These are phyloP conservation scores for Trichoderma arundinaceum DNA, from an alignment of 2,329 filamentous ascomycete species.

Conservation along the genomic window DNA sequence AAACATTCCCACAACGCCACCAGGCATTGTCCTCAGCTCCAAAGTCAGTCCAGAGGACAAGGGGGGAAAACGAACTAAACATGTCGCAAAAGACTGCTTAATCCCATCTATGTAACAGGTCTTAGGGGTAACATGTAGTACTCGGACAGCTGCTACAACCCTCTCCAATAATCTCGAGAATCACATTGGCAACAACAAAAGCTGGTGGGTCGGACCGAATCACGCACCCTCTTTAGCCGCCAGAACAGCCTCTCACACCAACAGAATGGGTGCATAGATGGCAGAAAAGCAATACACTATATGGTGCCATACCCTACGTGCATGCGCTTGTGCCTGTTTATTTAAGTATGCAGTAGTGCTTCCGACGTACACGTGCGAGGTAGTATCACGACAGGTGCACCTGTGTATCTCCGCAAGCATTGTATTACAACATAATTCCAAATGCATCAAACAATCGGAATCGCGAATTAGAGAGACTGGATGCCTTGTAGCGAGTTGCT, in stretches of 20 bases:
- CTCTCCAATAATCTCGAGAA: background rate
- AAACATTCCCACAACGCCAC: slow-evolving; percentile 13
- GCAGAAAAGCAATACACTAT: background rate
- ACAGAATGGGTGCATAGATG: background rate
- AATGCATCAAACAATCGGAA: background rate
- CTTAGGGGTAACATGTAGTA: background rate
- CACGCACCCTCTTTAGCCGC: slow-evolving; percentile 21
- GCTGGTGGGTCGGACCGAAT: slow-evolving; percentile 2
- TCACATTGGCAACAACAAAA: background rate
- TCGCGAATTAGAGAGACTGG: too few relatives aligned
- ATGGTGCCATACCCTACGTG: slow-evolving; percentile 7
- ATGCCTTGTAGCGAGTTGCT: too few relatives aligned
- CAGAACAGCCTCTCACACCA: background rate
- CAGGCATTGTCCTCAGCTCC: slow-evolving; percentile 2
- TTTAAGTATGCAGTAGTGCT: slow-evolving; percentile 10
- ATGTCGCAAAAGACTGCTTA: background rate
- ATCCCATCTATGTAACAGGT: too few relatives aligned
- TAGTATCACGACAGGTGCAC: too few relatives aligned
- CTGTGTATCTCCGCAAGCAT: background rate
- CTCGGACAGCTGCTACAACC: background rate
- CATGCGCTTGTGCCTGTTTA: slow-evolving; percentile 19
- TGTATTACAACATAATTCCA: background rate
- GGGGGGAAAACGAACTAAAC: background rate
- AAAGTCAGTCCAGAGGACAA: background rate
- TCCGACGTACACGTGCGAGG: background rate